Percentiles rank a stretch among this genome's conserved stretches.
Conservation (phyloP, 2,329 filamentous ascomycete species). For the Trichoderma atroviride region DNA sequence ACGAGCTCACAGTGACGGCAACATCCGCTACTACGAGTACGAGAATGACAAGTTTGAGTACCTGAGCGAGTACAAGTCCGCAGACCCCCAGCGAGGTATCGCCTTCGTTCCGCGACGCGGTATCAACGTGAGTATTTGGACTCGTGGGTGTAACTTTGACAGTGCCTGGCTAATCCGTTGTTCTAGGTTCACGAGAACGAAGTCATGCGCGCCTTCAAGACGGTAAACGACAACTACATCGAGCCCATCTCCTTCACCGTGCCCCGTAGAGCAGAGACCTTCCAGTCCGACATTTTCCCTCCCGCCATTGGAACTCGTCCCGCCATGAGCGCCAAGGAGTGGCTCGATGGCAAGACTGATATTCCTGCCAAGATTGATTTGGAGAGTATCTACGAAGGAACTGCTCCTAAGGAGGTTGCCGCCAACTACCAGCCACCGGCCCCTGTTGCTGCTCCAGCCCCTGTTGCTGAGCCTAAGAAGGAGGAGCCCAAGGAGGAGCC, state of each 20-base stretch:
- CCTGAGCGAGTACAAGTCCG: slow-evolving; percentile 95
- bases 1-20: slow-evolving; percentile 71
- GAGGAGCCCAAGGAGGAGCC: slow-evolving; percentile 56
- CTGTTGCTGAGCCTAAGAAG: slow-evolving; percentile 43
- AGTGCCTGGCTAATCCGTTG: slow-evolving; percentile 30
- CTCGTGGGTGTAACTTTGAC: background rate
- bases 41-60: slow-evolving; percentile 99
- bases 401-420: slow-evolving; percentile 74
- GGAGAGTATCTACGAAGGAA: slow-evolving; percentile 86
- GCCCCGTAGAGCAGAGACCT: slow-evolving; percentile 86
- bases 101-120: slow-evolving; percentile 94
- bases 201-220: slow-evolving; percentile 94
- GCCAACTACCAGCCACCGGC: slow-evolving; percentile 65
- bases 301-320: slow-evolving; percentile 80
- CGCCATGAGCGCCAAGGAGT: slow-evolving; percentile 78
- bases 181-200: slow-evolving; percentile 87
- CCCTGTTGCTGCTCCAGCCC: slow-evolving; percentile 46
- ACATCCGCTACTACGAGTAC: slow-evolving; percentile 98
- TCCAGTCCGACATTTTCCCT: slow-evolving; percentile 96
- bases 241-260: slow-evolving; percentile 98
- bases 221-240: slow-evolving; percentile 89
- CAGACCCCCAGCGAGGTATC: slow-evolving; percentile 89
- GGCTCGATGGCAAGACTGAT: slow-evolving; percentile 82
- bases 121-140: slow-evolving; percentile 69
- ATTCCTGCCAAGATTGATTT: slow-evolving; percentile 91